Base-by-base conservation (phyloP, 371 early-diverging fungal species). In the Syncephalastrum sp. region DNA sequence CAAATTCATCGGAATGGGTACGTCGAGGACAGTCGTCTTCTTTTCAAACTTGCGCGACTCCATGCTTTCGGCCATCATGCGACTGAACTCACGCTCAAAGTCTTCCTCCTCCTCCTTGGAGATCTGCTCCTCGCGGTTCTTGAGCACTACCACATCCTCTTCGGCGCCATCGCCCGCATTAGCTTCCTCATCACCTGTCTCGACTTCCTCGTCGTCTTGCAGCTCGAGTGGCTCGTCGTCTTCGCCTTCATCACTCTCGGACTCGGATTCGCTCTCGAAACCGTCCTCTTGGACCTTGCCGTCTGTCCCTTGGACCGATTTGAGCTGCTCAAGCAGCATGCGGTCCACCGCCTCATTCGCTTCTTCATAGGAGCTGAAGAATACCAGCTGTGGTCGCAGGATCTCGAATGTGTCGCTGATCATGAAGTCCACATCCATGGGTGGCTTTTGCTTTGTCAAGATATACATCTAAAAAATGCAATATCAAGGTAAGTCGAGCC, bases 341-440 rank as follows among this genome's bases (percentile, higher is more conserved):
- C 67, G 77, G 42, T 86, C 86, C 12, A 92, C 83, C 1, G 79
- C 86, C 46, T 77, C 83, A 43, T 86, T 85, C 14, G 94, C 94
- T 62, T 91, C 94, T 53, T 90, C 93, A 66, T 92, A 96, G 0
- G 77, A 70, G 33, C 75, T 68, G 38, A 81, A 79, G 4, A 88
- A 67, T 10, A 59, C 57, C 54, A 82, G 50, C 14, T 85, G 82
- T 14, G 94, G 91, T 10, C 93, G 81, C 42, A 95, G 67, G 64
- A 82, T 70, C 54, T 92, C 94, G 23, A 90, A 83, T 3, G 90
- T 85, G 52, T 91, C 95, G 50, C 87, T 81, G 7, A 98, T 70
- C 72, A 88, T 80, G 63, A 94, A 97, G 46, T 92, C 91, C 5
- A 94, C 82, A 54, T 98, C 98, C 71, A 94, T 86, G 4, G 98